Evolutionary conservation across 2,329 filamentous ascomycete genomes (phyloP).

Genomic region (Fonsecaea erecta): DNA sequence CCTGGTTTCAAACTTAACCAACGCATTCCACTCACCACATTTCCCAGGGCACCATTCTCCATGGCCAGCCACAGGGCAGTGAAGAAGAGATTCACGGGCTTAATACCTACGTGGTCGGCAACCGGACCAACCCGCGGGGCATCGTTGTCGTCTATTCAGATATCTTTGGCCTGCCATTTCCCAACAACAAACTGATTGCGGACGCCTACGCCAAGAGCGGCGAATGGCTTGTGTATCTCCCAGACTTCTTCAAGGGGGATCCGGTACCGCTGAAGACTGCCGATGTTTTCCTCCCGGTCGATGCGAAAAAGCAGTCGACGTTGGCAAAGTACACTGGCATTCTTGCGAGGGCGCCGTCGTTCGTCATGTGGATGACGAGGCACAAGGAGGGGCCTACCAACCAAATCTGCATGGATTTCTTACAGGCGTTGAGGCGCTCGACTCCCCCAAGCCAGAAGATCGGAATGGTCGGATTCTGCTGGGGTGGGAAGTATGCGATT

Average conservation of each 20-base stretch:
- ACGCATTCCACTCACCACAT: conserved; percentile 38
- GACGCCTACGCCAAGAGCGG: conserved; percentile 60
- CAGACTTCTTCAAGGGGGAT: conserved; percentile 71
- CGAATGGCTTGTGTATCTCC: conserved; percentile 58
- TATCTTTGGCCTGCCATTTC: conserved; percentile 60
- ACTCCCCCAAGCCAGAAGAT: conserved; percentile 53
- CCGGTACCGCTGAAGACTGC: conserved; percentile 61
- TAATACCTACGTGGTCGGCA: conserved; percentile 54
- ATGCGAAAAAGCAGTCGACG: conserved; percentile 60
- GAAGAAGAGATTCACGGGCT: conserved; percentile 55
- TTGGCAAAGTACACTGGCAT: conserved; percentile 48
- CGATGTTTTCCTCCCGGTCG: conserved; percentile 60
- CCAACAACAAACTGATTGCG: conserved; percentile 59
- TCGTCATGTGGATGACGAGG: conserved; percentile 62
- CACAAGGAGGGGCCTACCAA: conserved; percentile 59
- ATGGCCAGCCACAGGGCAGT: conserved; percentile 52
- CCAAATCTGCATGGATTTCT: conserved; percentile 60
- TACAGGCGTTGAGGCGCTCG: conserved; percentile 56
- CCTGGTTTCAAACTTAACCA: neutral
- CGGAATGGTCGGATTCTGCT: conserved; percentile 65
- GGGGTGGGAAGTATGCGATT: conserved; percentile 63
- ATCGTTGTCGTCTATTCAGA: conserved; percentile 62
- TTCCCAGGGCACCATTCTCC: conserved; percentile 47
- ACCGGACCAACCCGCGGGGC: conserved; percentile 48
- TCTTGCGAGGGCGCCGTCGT: conserved; percentile 42